A percentile compares a stretch with the other conserved stretches of the same genome.
Evolutionary conservation across 306 rosid species (phyloP).

Genomic region (Cotoneaster glaucophyllus): DNA sequence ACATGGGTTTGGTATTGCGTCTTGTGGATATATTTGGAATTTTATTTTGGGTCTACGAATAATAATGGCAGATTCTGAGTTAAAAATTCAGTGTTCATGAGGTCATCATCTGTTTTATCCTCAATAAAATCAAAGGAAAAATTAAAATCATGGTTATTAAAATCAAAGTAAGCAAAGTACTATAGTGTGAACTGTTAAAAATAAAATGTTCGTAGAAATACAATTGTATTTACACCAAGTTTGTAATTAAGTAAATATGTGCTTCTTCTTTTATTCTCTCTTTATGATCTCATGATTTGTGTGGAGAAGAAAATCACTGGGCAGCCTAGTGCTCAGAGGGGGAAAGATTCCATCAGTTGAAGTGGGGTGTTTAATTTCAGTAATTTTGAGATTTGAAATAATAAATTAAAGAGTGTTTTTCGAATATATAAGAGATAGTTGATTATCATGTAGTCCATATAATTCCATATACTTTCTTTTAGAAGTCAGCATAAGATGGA

Average conservation of each 20-base stretch:
- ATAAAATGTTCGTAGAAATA: not conserved
- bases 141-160: not conserved
- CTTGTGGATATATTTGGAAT: constrained; percentile 53
- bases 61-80: constrained; percentile 24
- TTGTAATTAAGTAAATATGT: constrained; percentile 17
- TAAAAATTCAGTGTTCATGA: constrained; percentile 17
- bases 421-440: not conserved
- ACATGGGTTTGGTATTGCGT: constrained; percentile 19
- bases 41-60: constrained; percentile 15
- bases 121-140: not conserved
- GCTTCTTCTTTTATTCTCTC: not conserved
- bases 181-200: no score
- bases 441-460: not conserved
- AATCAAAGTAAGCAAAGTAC: no score
- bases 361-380: not conserved
- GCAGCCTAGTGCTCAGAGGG: constrained; percentile 1
- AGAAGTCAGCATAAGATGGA: not conserved
- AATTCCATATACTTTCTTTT: not conserved
- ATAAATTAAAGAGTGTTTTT: not conserved
- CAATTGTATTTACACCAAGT: constrained; percentile 19
- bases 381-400: not conserved
- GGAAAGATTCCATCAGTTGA: not conserved
- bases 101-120: constrained; percentile 15
- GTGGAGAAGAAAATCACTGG: not conserved
- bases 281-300: not conserved